Conservation (phyloP, 768 basidiomycete genomes). For the Russula ochroleuca region DNA sequence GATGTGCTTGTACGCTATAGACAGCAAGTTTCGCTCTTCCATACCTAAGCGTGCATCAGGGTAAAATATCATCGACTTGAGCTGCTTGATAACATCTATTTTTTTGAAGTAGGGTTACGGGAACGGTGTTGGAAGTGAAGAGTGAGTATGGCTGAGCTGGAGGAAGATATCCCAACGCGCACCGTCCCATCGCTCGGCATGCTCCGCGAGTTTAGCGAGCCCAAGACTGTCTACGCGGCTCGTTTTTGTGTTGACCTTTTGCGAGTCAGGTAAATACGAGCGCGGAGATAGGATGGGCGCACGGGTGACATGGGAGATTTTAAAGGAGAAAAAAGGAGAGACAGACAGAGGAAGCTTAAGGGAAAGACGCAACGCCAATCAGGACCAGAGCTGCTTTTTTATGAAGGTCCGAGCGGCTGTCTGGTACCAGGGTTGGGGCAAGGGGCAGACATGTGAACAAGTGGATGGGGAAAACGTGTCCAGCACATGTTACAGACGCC, state of each 20-base stretch:
- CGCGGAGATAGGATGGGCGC: slow-evolving; percentile 2
- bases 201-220: slow-evolving; percentile 80
- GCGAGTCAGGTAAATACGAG: slow-evolving; percentile 6
- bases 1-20: slow-evolving; percentile 87
- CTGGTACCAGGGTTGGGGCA: slow-evolving; percentile 26
- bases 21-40: slow-evolving; percentile 88
- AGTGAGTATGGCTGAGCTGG: not conserved
- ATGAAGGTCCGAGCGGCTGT: slow-evolving; percentile 7
- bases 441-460: slow-evolving; percentile 21
- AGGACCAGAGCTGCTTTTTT: slow-evolving; percentile 11
- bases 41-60: slow-evolving; percentile 66
- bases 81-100: slow-evolving; percentile 69
- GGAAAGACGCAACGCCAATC: not conserved
- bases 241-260: slow-evolving; percentile 26
- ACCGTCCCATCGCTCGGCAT: slow-evolving; percentile 90
- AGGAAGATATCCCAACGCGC: slow-evolving; percentile 11
- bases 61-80: slow-evolving; percentile 67
- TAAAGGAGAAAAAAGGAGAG: not conserved
- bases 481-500: slow-evolving; percentile 5
- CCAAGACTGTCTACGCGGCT: slow-evolving; percentile 40
- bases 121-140: not conserved
- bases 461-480: slow-evolving; percentile 14
- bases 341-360: not conserved
- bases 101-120: not conserved
- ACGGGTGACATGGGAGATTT: slow-evolving; percentile 23